phyloP scores from a whole-genome alignment of 495 filamentous ascomycete genomes.

The Diplogelasinospora grovesii region DNA sequence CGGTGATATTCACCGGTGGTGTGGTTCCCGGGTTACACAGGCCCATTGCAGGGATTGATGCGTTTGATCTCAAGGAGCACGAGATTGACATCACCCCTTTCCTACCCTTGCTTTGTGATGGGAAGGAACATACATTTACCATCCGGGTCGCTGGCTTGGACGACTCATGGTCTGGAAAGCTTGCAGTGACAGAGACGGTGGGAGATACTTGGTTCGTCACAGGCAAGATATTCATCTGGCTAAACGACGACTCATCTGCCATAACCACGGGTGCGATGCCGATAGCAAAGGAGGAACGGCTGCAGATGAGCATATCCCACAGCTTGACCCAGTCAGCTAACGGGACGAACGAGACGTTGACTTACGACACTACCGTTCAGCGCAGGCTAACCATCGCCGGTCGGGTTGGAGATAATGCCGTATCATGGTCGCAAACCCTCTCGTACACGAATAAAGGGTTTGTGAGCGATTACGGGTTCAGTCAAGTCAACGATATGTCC shows the following conservation, averaged over 20 bases:
- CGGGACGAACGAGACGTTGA: constrained; percentile 55
- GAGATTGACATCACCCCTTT: constrained; percentile 84
- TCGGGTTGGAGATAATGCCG: constrained; percentile 32
- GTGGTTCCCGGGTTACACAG: constrained; percentile 76
- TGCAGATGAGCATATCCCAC: constrained; percentile 30
- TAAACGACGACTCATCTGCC: constrained; percentile 39
- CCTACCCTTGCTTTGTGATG: constrained; percentile 61
- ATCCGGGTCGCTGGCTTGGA: constrained; percentile 62
- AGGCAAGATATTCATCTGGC: constrained; percentile 75
- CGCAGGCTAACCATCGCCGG: constrained; percentile 52
- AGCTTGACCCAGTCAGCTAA: constrained; percentile 35
- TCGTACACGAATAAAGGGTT: constrained; percentile 53
- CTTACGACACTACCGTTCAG: constrained; percentile 51
- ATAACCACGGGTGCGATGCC: constrained; percentile 44
- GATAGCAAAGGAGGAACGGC: constrained; percentile 16
- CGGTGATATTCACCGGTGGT: constrained; percentile 82
- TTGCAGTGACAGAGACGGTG: constrained; percentile 56
- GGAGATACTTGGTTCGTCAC: constrained; percentile 73
- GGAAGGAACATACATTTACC: constrained; percentile 59
- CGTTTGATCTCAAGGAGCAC: constrained; percentile 74
- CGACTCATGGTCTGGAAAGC: constrained; percentile 33
- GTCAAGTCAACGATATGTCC: constrained; percentile 54
- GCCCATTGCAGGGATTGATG: constrained; percentile 77
- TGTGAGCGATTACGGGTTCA: constrained; percentile 51
- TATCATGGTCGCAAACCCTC: constrained; percentile 59